phyloP scores from a whole-genome alignment of 305 asterid species.

The Nicotiana rustica region DNA sequence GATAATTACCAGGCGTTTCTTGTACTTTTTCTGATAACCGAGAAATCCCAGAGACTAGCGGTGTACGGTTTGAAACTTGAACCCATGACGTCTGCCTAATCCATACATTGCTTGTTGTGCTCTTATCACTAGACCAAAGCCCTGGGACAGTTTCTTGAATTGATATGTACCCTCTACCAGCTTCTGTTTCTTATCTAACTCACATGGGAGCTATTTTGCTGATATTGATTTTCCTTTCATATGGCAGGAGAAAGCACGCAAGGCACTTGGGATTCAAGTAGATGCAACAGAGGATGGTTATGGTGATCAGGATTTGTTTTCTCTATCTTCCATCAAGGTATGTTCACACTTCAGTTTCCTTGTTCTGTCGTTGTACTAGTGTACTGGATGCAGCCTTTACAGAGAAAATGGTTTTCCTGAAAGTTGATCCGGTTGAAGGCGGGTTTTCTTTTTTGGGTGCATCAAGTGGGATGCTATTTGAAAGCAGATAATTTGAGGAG shows the following conservation, averaged over 20 bases:
- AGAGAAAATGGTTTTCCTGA: conserved; percentile 27
- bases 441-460: conserved; percentile 10
- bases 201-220: conserved; percentile 27
- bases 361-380: not conserved
- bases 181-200: conserved; percentile 6
- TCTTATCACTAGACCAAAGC: not conserved
- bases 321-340: conserved; percentile 70
- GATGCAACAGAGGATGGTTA: conserved; percentile 83
- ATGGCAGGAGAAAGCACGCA: conserved; percentile 86
- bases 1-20: not conserved
- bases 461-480: conserved; percentile 10
- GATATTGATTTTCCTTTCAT: conserved; percentile 27
- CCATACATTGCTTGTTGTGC: not conserved
- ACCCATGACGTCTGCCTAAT: not conserved
- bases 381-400: not conserved
- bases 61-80: not conserved
- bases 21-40: not conserved
- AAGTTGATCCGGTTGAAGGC: not conserved
- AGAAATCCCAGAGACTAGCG: not conserved
- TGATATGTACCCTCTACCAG: conserved; percentile 13
- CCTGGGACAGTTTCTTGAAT: not conserved
- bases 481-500: conserved; percentile 16
- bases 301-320: conserved; percentile 77
- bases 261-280: conserved; percentile 73
- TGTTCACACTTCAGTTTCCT: conserved; percentile 8